phyloP scores from a whole-genome alignment of 345 rosid species.

The Citrus inodora region DNA sequence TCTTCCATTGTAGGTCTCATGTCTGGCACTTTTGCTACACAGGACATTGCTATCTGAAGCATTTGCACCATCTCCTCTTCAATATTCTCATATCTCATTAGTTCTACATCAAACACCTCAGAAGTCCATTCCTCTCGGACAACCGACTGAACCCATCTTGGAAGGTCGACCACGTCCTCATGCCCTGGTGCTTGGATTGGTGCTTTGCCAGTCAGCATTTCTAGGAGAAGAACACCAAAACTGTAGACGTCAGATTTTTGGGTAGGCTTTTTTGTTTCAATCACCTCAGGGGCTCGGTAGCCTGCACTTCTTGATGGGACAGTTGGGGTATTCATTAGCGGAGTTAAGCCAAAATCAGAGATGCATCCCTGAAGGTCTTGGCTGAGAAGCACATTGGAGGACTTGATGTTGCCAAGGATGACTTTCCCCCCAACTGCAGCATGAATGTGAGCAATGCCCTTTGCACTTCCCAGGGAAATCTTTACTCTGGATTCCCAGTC shows the following conservation, averaged over 20 bases:
- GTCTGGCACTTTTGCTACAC: slow-evolving; percentile 67
- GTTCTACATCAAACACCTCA: slow-evolving; percentile 83
- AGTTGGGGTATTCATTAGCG: slow-evolving; percentile 51
- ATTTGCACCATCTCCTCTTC: slow-evolving; percentile 95
- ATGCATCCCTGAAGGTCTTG: slow-evolving; percentile 55
- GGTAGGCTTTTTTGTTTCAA: slow-evolving; percentile 51
- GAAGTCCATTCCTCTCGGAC: slow-evolving; percentile 95
- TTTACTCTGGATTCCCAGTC: slow-evolving; percentile 79
- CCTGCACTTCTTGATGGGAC: slow-evolving; percentile 62
- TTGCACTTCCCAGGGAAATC: slow-evolving; percentile 68
- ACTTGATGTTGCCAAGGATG: slow-evolving; percentile 75
- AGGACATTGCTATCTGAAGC: slow-evolving; percentile 91
- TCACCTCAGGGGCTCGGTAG: slow-evolving; percentile 75
- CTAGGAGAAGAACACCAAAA: slow-evolving; percentile 78
- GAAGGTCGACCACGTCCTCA: slow-evolving; percentile 71
- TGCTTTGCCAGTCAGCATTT: slow-evolving; percentile 86
- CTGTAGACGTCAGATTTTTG: slow-evolving; percentile 80
- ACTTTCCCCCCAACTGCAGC: slow-evolving; percentile 56
- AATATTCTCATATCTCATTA: slow-evolving; percentile 53
- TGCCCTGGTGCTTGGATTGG: slow-evolving; percentile 56
- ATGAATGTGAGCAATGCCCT: slow-evolving; percentile 72
- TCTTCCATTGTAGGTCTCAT: slow-evolving; percentile 73
- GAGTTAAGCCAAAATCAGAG: slow-evolving; percentile 70
- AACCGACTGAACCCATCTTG: slow-evolving; percentile 87
- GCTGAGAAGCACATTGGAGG: slow-evolving; percentile 67